Evolutionary conservation across 768 basidiomycete species (phyloP), one percentile per base, ranked within the genome.

Genomic region (Russula ochroleuca): DNA sequence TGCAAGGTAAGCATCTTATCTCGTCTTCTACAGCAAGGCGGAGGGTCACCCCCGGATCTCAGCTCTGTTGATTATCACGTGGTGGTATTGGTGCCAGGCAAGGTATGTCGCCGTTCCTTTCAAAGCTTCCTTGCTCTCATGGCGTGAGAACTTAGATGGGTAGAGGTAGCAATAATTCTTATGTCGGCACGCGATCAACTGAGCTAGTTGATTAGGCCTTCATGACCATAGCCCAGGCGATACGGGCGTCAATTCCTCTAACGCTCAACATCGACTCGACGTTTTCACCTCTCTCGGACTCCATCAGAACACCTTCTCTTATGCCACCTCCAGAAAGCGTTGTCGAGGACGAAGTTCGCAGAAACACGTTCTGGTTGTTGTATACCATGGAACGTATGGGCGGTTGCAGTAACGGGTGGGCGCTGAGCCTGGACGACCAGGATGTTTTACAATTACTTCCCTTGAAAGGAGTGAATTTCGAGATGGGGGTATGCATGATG

Each of bases 1-100:
- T 65, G 23, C 69, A 69, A 51, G 64, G 66, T 69, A 38, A 14
- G 56, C 13, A 38, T 25, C 14, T n/a, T 28, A 14, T 45, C 2
- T 57, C 19, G 13, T 31, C 48, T 57, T 35, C 11, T 41, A 43
- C 41, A 5, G 7, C 10, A 13, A 13, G 40, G 15, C 19, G 13
- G 48, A 54, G 6, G 15, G 17, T 64, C 28, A 51, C n/a, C n/a
- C 11, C 9, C n/a, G 47, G 19, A 25, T 49, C 54, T 7, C 55
- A 91, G 88, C 87, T 11, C 78, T 81, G 49, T 77, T 86, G 15
- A 77, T 90, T 48, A 74, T 89, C 49, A 80, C 80, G 10, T 88
- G 87, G 85, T 88, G 86, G 72, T 87, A 87, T 68, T 88, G 85
- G 82, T 84, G 80, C 52, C 85, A 89, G 71, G 85, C 85, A 53